These are phyloP conservation scores for Globisporangium paroecandrum DNA, from an alignment of 352 stramenopile genomes.

Conservation along the genomic window DNA sequence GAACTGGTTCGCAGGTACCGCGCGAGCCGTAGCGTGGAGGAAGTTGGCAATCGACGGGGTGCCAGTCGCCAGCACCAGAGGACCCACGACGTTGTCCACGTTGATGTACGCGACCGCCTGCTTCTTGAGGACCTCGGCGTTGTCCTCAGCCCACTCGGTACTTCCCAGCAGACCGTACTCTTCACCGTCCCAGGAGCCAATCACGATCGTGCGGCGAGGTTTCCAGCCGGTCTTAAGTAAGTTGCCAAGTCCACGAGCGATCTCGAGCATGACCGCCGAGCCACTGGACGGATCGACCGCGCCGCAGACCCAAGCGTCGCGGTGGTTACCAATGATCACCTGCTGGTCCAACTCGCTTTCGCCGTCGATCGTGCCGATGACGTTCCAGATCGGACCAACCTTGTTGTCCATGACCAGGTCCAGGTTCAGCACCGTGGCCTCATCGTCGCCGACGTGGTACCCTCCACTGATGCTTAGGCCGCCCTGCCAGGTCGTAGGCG, in stretches of 20 bases:
- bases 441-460: constrained; percentile 76
- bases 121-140: constrained; percentile 42
- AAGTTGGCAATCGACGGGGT: constrained; percentile 73
- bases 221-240: constrained; percentile 65
- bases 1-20: constrained; percentile 54
- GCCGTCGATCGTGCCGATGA: constrained; percentile 79
- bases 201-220: constrained; percentile 67
- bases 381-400: constrained; percentile 86
- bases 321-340: constrained; percentile 89
- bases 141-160: constrained; percentile 79
- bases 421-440: constrained; percentile 60
- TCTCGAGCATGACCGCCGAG: constrained; percentile 79
- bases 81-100: constrained; percentile 68
- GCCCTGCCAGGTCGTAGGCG: constrained; percentile 54
- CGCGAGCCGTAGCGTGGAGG: constrained; percentile 44
- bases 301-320: constrained; percentile 89
- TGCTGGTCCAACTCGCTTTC: constrained; percentile 54
- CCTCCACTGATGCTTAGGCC: constrained; percentile 46
- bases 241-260: constrained; percentile 65
- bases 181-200: constrained; percentile 85
- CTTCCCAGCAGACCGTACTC: constrained; percentile 81
- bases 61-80: constrained; percentile 41
- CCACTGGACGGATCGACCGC: constrained; percentile 82
- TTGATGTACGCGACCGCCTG: constrained; percentile 84
- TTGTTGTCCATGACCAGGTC: constrained; percentile 76